Conservation (phyloP, 768 basidiomycete genomes). For the Pholiota molesta region DNA sequence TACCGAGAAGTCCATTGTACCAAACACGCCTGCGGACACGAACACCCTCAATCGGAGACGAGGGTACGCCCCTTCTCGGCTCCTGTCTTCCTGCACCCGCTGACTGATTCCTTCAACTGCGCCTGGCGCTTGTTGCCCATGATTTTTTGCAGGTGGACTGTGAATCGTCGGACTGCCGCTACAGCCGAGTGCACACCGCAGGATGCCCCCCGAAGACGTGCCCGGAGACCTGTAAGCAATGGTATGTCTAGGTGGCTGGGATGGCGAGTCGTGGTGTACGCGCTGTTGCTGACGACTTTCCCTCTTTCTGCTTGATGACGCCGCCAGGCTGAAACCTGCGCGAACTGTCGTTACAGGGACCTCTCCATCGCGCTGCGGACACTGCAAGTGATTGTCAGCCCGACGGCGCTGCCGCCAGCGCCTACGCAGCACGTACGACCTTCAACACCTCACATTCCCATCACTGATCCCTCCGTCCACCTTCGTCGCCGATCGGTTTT, state of each 20-base stretch:
- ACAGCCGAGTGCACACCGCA: slow-evolving; percentile 38
- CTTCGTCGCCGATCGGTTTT: not conserved
- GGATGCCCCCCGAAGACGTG: slow-evolving; percentile 37
- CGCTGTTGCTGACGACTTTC: slow-evolving; percentile 3
- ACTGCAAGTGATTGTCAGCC: not conserved
- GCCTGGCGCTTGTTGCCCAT: not conserved
- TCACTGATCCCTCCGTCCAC: not conserved
- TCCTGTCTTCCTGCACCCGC: slow-evolving; percentile 3
- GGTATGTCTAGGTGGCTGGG: slow-evolving; percentile 27
- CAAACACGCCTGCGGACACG: slow-evolving; percentile 41
- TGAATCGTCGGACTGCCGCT: slow-evolving; percentile 40
- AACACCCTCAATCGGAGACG: slow-evolving; percentile 28
- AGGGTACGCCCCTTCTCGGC: slow-evolving; percentile 22
- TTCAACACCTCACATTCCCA: not conserved
- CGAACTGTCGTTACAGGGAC: slow-evolving; percentile 22
- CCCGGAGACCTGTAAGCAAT: slow-evolving; percentile 40
- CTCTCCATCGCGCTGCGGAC: slow-evolving; percentile 20
- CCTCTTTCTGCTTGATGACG: too few species aligned
- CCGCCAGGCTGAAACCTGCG: slow-evolving; percentile 31
- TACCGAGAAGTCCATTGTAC: slow-evolving; percentile 41
- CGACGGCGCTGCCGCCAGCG: not conserved
- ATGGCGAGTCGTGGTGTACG: not conserved
- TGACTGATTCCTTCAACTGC: slow-evolving; percentile 4
- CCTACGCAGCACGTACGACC: not conserved
- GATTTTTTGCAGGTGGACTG: slow-evolving; percentile 44